Evolutionary conservation across 306 rosid species (phyloP), one percentile per base, ranked within the genome.

Genomic region (Sophora flavescens): DNA sequence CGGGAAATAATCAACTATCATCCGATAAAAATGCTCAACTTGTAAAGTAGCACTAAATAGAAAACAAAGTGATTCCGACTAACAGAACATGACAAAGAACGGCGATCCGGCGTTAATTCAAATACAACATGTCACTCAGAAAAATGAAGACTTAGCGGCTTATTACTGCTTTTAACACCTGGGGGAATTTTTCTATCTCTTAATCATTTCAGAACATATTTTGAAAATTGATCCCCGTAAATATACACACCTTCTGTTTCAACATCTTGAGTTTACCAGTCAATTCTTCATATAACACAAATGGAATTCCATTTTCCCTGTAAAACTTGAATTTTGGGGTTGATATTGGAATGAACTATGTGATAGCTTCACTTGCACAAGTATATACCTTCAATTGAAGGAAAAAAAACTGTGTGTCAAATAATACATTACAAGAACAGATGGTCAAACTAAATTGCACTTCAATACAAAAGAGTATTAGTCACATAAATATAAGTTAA

Each of bases 361-460:
- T 66, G 50, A 95, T 75, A 47, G 89, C 89, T 85, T 88, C 98
- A 80, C 79, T 84, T 41, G 47, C 81, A 84, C 93, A 89, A 8
- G 98, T 95, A 71, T 90, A 92, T 15, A 95, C 97, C 98, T 93
- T 74, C 83, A 85, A 68, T 70, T 68, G 3, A 76, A 76, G 1
- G 1, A 22, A 76, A 44, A 4, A 15, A 2, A 41, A 39, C 44
- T 39, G n/a, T 30, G 41, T 2, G 70, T 65, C 36, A 51, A 16
- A 74, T 62, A 45, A 50, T 44, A 45, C 71, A 57, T 47, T 26
- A 63, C 47, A 33, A 58, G 63, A 68, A 14, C 54, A 63, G 26
- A 53, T 61, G 61, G 4, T 45, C 61, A 78, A 44, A 68, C 15
- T 18, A 26, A 72, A 63, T 76, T 61, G 78, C 35, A 47, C 65